These are phyloP conservation scores for Fragilariopsis cylindrus DNA, from an alignment of 108 stramenopile species.

Conservation along the genomic window DNA sequence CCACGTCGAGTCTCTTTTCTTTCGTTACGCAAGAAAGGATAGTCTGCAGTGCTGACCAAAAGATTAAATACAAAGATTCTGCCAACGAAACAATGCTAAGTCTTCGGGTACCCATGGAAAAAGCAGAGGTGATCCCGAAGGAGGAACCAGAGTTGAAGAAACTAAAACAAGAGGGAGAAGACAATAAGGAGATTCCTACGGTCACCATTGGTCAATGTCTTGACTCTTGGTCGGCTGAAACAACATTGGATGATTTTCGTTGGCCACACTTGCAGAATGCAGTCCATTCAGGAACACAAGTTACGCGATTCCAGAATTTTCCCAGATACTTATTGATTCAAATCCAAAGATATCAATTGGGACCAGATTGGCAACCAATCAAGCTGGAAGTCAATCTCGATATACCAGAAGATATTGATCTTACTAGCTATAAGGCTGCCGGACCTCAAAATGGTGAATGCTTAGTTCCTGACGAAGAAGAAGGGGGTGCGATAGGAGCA, in stretches of 20 bases:
- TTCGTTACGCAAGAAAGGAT: conserved; percentile 77
- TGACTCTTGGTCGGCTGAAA: conserved; percentile 75
- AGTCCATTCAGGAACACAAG: conserved; percentile 54
- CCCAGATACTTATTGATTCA: conserved; percentile 94
- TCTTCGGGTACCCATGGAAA: conserved; percentile 88
- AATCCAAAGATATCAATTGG: conserved; percentile 92
- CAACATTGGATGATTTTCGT: conserved; percentile 69
- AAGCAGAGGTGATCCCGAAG: conserved; percentile 49
- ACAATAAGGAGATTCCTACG: conserved; percentile 72
- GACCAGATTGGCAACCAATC: conserved; percentile 90
- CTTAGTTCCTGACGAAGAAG: conserved; percentile 77
- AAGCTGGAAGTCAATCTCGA: conserved; percentile 96
- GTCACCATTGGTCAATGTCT: conserved; percentile 86
- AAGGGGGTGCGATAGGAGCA: conserved; percentile 19
- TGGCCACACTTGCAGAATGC: conserved; percentile 77
- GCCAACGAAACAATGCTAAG: conserved; percentile 73
- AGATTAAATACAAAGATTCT: conserved; percentile 74
- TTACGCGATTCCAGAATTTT: conserved; percentile 79
- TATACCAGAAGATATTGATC: conserved; percentile 86
- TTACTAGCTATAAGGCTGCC: conserved; percentile 57
- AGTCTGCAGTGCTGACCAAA: conserved; percentile 70
- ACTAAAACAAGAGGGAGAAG: conserved; percentile 47
- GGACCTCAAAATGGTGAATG: conserved; percentile 88
- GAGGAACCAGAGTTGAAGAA: conserved; percentile 53
- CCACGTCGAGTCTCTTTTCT: conserved; percentile 75